Evolutionary conservation across 2,329 filamentous ascomycete genomes (phyloP).

Genomic region (Neonectria punicea): DNA sequence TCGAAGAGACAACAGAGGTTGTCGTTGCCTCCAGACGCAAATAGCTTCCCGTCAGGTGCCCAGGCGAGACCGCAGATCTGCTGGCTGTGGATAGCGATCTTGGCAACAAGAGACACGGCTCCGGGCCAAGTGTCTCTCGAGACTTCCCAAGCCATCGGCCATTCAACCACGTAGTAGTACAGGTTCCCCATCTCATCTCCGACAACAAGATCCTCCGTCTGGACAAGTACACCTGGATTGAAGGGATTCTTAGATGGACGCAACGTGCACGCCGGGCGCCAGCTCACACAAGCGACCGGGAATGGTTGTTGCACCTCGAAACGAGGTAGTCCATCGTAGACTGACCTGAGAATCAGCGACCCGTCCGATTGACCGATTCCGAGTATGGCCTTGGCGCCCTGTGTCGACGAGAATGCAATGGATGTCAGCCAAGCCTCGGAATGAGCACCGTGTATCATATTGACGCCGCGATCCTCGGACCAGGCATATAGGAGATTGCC

Average conservation of each 20-base stretch:
- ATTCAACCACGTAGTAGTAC: conserved; percentile 91
- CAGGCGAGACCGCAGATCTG: conserved; percentile 95
- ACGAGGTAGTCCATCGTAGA: conserved; percentile 74
- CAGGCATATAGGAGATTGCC: conserved; percentile 85
- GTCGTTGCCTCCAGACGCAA: conserved; percentile 93
- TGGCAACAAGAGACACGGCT: conserved; percentile 79
- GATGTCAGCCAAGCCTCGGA: conserved; percentile 74
- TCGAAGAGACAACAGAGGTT: conserved; percentile 88
- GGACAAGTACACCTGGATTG: conserved; percentile 61
- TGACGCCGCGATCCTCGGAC: conserved; percentile 79
- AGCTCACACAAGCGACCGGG: conserved; percentile 82
- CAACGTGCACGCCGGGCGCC: conserved; percentile 72
- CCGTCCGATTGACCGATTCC: conserved; percentile 86
- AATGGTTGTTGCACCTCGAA: conserved; percentile 79
- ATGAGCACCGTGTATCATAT: conserved; percentile 52
- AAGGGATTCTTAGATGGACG: conserved; percentile 63
- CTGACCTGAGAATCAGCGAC: conserved; percentile 80
- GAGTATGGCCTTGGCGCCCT: conserved; percentile 81
- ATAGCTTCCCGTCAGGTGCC: conserved; percentile 78
- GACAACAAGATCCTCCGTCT: conserved; percentile 85
- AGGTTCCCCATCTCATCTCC: conserved; percentile 86
- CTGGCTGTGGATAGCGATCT: conserved; percentile 82
- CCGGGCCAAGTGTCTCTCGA: conserved; percentile 77
- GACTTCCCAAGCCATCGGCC: conserved; percentile 75
- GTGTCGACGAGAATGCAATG: conserved; percentile 85